Evolutionary conservation across 129 eudicot species (phyloP), one percentile per base, ranked within the genome.

Genomic region (carrot (Daucus carota)): DNA sequence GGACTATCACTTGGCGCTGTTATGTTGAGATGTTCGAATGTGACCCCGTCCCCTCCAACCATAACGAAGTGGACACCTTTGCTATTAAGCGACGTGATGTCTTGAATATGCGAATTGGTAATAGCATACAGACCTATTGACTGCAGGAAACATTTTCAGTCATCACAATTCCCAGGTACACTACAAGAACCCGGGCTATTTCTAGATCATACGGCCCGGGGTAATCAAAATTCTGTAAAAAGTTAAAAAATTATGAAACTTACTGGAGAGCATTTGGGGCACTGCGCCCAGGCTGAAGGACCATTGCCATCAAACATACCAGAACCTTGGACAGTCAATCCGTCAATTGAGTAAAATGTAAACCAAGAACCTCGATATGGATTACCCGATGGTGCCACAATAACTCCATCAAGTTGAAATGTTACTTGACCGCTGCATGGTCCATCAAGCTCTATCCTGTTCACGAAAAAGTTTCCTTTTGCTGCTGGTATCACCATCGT

Each of bases 261-360:
- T 22, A 69, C 73, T 20, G 16, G 14, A 20, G 73, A 2, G 15
- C 42, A 41, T 32, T 0, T 3, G n/a, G 73, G 42, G 26, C 73
- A 33, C 17, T 69, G 5, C 38, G 18, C 3, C 73, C 73, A 69
- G 20, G 45, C 73, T 4, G 73, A 17, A 20, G 73, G 45, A 32
- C 73, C 73, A 69, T 69, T 69, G 31, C 73, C 73, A 69, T 69
- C 73, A 38, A 69, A 69, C 43, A 4, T 36, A 38, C 73, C 73
- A 8, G 28, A 33, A 18, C 73, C 73, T 33, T 34, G 11, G 6
- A 69, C 38, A 20, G 8, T 69, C 45, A 69, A 38, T 20, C 20
- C 31, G 38, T 4, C 6, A 3, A 69, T 20, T 0, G 0, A 0
- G 9, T 69, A 18, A 10, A 69, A 69, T 5, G 8, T 18, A 38